Base-by-base conservation (phyloP, 441 rosid species). In the Gossypium trilobum region DNA sequence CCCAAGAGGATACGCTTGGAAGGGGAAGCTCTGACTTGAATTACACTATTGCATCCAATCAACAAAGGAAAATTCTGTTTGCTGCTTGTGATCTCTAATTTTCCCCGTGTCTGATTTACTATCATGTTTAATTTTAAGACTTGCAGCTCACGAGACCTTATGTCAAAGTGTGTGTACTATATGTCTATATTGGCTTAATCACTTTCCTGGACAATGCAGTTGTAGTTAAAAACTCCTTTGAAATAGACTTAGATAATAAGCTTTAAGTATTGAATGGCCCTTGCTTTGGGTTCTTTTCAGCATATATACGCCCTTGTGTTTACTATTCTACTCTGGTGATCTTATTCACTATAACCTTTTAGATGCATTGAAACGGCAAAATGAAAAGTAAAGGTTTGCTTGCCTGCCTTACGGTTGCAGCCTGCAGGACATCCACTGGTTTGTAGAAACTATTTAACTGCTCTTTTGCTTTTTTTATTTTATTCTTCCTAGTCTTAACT, bases 1-100 rank as follows among this genome's bases (percentile, higher is more conserved):
- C 86, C 91, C 13, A 94, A 94, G 84, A 86, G 95, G 78, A 87
- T 94, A 75, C 89, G 97, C 67, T 51, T 94, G 79, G 97, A 85
- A 78, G 86, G 87, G 77, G 86, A 83, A 77, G 82, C 90, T 58
- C 85, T 79, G 23, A 84, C 83, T 69, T 87, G 84, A 87, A 55
- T 65, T 72, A 74, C 55, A 58, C 75, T 61, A 71, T 77, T 82
- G 78, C 85, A 70, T 65, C 82, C 83, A 68, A 42, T 71, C 64
- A 61, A 70, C 75, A 65, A 81, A 64, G 75, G 75, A 75, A 83
- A 80, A 36, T 71, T 74, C 75, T 75, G 77, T 74, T 66, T 69
- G 54, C 36, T 72, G 84, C 84, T 68, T 81, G 88, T 68, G 70
- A 63, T 76, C 29, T 39, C 67, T 58, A 55, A 33, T 64, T 46